Conservation (phyloP, 805 yeast genomes). For the Zygosaccharomyces siamensis region DNA sequence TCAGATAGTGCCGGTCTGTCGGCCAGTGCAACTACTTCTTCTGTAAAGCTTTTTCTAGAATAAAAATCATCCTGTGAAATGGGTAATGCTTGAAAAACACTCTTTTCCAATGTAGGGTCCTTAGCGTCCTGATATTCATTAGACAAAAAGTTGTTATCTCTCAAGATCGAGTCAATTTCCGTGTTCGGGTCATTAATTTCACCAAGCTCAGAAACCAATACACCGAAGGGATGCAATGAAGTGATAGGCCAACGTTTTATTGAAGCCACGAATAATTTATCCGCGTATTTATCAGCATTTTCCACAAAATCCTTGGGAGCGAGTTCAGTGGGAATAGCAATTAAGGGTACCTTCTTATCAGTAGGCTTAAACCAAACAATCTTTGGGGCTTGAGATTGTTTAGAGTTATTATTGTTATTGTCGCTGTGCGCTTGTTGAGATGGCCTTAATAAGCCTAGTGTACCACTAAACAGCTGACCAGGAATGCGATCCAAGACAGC, state of each 20-base stretch:
- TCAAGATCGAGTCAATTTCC: constrained; percentile 80
- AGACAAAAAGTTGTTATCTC: constrained; percentile 79
- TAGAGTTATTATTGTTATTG: constrained; percentile 26
- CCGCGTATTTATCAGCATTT: constrained; percentile 76
- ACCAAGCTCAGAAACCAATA: constrained; percentile 82
- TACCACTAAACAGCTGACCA: constrained; percentile 92
- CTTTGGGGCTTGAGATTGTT: constrained; percentile 60
- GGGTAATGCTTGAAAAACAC: constrained; percentile 22
- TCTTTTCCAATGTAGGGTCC: constrained; percentile 30
- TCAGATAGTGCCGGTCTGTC: constrained; percentile 46
- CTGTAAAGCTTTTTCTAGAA: constrained; percentile 21
- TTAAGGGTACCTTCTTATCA: constrained; percentile 93
- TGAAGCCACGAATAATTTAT: constrained; percentile 85
- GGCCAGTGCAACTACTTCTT: constrained; percentile 34
- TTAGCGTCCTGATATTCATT: constrained; percentile 65
- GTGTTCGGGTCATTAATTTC: constrained; percentile 68
- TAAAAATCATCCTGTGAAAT: constrained; percentile 20
- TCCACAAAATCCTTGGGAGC: constrained; percentile 95
- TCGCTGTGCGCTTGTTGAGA: constrained; percentile 87
- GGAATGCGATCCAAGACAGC: constrained; percentile 97
- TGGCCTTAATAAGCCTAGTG: constrained; percentile 88
- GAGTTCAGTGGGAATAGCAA: constrained; percentile 97
- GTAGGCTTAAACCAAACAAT: constrained; percentile 99
- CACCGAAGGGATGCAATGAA: constrained; percentile 96
- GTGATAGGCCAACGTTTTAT: constrained; percentile 99